Evolutionary conservation across 1,284 basidiomycete genomes (phyloP).

Genomic region (Tranzscheliella williamsii): DNA sequence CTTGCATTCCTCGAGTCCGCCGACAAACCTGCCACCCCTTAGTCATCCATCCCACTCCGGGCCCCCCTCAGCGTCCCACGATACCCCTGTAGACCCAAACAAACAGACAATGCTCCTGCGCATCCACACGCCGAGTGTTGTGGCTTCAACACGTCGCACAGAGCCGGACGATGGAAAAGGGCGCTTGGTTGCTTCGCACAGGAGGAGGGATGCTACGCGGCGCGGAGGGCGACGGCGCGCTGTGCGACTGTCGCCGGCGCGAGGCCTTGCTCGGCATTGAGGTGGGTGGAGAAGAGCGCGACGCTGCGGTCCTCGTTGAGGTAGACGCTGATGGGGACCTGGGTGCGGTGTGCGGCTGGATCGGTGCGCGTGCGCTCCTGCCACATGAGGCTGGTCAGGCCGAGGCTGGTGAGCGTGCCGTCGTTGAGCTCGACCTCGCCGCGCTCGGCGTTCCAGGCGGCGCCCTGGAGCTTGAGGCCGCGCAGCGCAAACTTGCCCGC

Average conservation of each 20-base stretch:
- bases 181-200: no score
- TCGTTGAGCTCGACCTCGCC: constrained; percentile 34
- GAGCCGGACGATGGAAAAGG: no score
- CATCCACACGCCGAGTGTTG: no score
- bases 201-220: constrained; percentile 11
- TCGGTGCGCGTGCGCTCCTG: constrained; percentile 1
- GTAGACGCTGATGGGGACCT: constrained; percentile 78
- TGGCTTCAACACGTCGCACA: no score
- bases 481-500: constrained; percentile 59
- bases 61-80: no score
- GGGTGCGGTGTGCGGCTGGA: background rate
- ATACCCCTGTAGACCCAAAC: no score
- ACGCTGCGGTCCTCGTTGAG: constrained; percentile 86
- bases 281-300: constrained; percentile 80
- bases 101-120: no score
- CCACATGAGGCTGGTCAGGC: constrained; percentile 47
- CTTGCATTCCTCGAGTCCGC: no score
- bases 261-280: constrained; percentile 70
- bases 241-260: constrained; percentile 37
- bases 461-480: constrained; percentile 55
- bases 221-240: constrained; percentile 55
- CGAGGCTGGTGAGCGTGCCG: constrained; percentile 42
- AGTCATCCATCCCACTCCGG: no score
- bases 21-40: no score
- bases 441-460: constrained; percentile 25